These are phyloP conservation scores for Jasminum sambac DNA, from an alignment of 257 asterid genomes.

Conservation along the genomic window DNA sequence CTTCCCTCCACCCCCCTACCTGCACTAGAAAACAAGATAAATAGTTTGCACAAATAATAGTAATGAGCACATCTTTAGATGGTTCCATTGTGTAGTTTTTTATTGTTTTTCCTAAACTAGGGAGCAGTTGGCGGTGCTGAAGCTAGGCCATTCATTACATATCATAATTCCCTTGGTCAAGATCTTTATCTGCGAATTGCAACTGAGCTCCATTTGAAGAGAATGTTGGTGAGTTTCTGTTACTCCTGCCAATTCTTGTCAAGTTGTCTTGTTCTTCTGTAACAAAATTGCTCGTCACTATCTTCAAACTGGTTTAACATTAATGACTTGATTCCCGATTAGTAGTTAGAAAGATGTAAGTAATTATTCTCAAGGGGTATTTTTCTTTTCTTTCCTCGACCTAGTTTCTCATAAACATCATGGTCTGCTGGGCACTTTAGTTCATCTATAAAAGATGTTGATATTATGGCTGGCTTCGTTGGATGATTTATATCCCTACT, in stretches of 20 bases:
- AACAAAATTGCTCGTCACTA: constrained; percentile 1
- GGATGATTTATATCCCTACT: neutral
- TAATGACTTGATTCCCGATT: constrained; percentile 5
- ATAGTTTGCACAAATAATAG: neutral
- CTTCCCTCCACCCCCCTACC: neutral
- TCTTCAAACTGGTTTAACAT: constrained; percentile 17
- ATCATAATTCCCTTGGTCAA: constrained; percentile 96
- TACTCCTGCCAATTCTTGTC: constrained; percentile 10
- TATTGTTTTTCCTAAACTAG: constrained; percentile 50
- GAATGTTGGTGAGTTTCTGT: constrained; percentile 80
- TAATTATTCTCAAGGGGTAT: neutral
- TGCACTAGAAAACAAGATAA: neutral
- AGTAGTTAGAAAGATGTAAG: constrained; percentile 4
- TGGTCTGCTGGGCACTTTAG: neutral
- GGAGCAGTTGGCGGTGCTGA: constrained; percentile 99
- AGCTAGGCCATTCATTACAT: constrained; percentile 97
- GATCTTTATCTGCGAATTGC: constrained; percentile 97
- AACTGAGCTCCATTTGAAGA: constrained; percentile 96
- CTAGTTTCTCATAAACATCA: neutral
- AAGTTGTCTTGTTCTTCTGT: constrained; percentile 7
- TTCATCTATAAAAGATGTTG: neutral
- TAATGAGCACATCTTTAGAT: neutral
- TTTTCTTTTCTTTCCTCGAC: neutral
- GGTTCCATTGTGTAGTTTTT: constrained; percentile 11
- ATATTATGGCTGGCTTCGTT: neutral